These are phyloP conservation scores for Suillus spraguei DNA, from an alignment of 768 basidiomycete genomes.

Conservation along the genomic window DNA sequence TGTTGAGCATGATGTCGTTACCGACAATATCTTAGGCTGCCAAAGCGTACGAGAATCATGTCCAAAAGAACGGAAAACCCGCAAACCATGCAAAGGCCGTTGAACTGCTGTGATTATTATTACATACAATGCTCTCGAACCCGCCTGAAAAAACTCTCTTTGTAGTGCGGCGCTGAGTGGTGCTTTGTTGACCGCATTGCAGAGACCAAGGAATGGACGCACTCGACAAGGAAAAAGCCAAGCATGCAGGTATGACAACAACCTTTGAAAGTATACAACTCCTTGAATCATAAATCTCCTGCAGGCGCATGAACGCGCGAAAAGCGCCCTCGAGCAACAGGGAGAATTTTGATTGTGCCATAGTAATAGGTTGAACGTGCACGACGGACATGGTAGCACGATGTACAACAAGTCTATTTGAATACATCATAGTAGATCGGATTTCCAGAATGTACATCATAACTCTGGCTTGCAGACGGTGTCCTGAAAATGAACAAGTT, in stretches of 20 bases:
- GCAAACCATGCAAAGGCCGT: slow-evolving; percentile 26
- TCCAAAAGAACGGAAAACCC: slow-evolving; percentile 22
- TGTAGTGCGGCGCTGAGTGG: slow-evolving; percentile 29
- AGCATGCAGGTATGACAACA: slow-evolving; percentile 26
- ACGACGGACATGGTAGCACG: background rate
- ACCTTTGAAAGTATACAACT: no score
- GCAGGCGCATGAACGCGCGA: slow-evolving; percentile 20
- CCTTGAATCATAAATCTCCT: slow-evolving; percentile 7
- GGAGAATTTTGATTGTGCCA: slow-evolving; percentile 21
- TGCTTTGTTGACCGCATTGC: slow-evolving; percentile 26
- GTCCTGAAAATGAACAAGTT: background rate
- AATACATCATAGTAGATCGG: no score
- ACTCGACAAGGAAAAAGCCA: slow-evolving; percentile 21
- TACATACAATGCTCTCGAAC: background rate
- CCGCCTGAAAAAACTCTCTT: slow-evolving; percentile 1
- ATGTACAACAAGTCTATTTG: background rate
- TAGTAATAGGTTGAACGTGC: background rate
- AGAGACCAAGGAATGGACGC: slow-evolving; percentile 29
- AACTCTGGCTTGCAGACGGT: background rate
- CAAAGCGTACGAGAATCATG: slow-evolving; percentile 31
- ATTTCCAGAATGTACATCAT: no score
- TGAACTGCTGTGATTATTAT: slow-evolving; percentile 26
- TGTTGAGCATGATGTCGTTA: background rate
- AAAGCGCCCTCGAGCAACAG: slow-evolving; percentile 13
- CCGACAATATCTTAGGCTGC: slow-evolving; percentile 26